Percentiles rank a stretch among this genome's conserved stretches.
Conservation (phyloP, 2,329 filamentous ascomycete species). For the Passalora sequoiae region DNA sequence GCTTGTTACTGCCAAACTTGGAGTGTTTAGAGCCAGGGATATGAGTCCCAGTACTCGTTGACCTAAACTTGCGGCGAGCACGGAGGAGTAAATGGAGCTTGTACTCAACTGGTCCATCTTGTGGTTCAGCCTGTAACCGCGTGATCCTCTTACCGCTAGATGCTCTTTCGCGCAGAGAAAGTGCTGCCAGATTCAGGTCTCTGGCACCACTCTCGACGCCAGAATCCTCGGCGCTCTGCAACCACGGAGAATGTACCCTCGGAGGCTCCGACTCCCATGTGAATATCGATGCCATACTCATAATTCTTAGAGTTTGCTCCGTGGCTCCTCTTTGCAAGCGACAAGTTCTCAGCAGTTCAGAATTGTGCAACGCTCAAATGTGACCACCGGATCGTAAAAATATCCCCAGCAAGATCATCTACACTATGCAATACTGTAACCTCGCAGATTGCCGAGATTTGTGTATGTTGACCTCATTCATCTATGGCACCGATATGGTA, state of each 20-base stretch:
- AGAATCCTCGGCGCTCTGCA: slow-evolving; percentile 37
- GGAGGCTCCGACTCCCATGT: slow-evolving; percentile 87
- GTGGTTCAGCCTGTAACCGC: slow-evolving; percentile 81
- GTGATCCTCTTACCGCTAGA: slow-evolving; percentile 46
- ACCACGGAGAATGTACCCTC: slow-evolving; percentile 86
- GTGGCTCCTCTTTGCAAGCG: too few relatives aligned
- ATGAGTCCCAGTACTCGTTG: slow-evolving; percentile 59
- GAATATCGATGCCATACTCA: slow-evolving; percentile 83
- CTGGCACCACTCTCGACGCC: not conserved
- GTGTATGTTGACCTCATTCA: slow-evolving; percentile 5
- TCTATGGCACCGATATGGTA: slow-evolving; percentile 6
- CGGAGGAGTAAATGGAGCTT: slow-evolving; percentile 86
- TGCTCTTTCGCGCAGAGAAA: slow-evolving; percentile 11
- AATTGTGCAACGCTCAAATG: too few relatives aligned
- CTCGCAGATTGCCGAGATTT: not conserved
- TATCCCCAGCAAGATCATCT: too few relatives aligned
- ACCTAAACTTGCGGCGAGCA: slow-evolving; percentile 66
- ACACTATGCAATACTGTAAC: not conserved
- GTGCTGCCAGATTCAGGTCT: slow-evolving; percentile 9
- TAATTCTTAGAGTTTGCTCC: not conserved
- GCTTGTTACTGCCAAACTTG: slow-evolving; percentile 25
- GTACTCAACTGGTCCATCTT: slow-evolving; percentile 92
- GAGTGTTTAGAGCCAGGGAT: slow-evolving; percentile 51
- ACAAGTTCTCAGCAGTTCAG: too few relatives aligned
- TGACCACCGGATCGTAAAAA: too few relatives aligned